Percentiles rank a stretch among this genome's conserved stretches.
phyloP scores from a whole-genome alignment of 371 early-diverging fungal genomes.

The Globomyces sp. region DNA sequence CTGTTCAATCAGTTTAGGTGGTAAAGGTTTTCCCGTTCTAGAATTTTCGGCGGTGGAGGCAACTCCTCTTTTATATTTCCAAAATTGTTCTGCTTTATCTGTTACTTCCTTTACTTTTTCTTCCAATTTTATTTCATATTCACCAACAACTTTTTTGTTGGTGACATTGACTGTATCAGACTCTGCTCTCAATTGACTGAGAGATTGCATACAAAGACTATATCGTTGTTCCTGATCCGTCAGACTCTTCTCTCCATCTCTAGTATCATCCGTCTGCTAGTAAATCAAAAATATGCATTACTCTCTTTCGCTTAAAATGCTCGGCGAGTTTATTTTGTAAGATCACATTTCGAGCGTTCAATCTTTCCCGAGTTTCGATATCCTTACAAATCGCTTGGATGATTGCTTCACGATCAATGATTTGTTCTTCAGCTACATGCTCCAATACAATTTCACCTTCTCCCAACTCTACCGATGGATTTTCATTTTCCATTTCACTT shows the following conservation, averaged over 20 bases:
- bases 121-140: constrained; percentile 39
- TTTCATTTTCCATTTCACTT: constrained; percentile 37
- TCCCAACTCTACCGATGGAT: background rate
- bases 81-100: constrained; percentile 39
- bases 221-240: constrained; percentile 50
- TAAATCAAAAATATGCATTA: constrained; percentile 16
- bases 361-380: constrained; percentile 42
- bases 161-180: constrained; percentile 29
- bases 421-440: background rate
- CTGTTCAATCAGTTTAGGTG: constrained; percentile 40
- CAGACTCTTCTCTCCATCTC: constrained; percentile 45
- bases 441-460: constrained; percentile 6
- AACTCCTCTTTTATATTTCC: constrained; percentile 36
- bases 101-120: constrained; percentile 38
- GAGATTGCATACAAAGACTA: constrained; percentile 37
- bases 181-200: constrained; percentile 36
- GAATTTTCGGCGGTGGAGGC: constrained; percentile 45
- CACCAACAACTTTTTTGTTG: constrained; percentile 32
- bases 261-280: constrained; percentile 41
- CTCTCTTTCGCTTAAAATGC: constrained; percentile 48
- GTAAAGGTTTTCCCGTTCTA: constrained; percentile 45
- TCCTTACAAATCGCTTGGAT: constrained; percentile 32
- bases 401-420: constrained; percentile 44
- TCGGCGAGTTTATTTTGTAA: constrained; percentile 52
- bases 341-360: constrained; percentile 27